Evolutionary conservation across 1,139 yeast genomes (phyloP).

Genomic region (Lizanozyma gosingica): DNA sequence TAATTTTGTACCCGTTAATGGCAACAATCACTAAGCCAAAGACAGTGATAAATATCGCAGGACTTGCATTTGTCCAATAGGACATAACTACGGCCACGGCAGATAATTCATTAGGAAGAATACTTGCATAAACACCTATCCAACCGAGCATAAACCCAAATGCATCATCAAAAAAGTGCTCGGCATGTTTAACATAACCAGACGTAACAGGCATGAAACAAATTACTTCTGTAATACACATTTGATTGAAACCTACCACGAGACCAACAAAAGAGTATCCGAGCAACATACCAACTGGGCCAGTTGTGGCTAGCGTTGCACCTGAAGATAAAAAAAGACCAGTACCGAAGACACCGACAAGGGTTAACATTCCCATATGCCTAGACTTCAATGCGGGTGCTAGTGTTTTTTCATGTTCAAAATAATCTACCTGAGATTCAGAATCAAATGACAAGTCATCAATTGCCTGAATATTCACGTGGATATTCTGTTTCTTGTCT

Average conservation of each 20-base stretch:
- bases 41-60: conserved; percentile 21
- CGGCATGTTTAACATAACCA: conserved; percentile 13
- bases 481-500: not conserved
- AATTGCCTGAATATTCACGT: not conserved
- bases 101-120: conserved; percentile 17
- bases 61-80: conserved; percentile 15
- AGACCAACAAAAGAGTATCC: conserved; percentile 14
- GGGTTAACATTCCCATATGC: conserved; percentile 53
- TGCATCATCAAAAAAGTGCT: conserved; percentile 15
- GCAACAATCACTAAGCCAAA: conserved; percentile 17
- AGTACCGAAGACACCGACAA: conserved; percentile 63
- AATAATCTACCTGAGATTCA: not conserved
- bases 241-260: conserved; percentile 13
- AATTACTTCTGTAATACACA: conserved; percentile 13
- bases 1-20: conserved; percentile 17
- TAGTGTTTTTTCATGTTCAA: not conserved
- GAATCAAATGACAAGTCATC: not conserved
- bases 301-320: conserved; percentile 48
- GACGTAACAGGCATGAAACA: conserved; percentile 15
- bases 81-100: conserved; percentile 21
- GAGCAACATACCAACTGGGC: conserved; percentile 35
- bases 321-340: conserved; percentile 64
- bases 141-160: conserved; percentile 20
- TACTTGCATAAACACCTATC: conserved; percentile 10
- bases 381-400: conserved; percentile 31